Percentiles rank a stretch among this genome's conserved stretches.
Conservation (phyloP, 2,329 filamentous ascomycete genomes). For the Phyllosticta capitalensis region DNA sequence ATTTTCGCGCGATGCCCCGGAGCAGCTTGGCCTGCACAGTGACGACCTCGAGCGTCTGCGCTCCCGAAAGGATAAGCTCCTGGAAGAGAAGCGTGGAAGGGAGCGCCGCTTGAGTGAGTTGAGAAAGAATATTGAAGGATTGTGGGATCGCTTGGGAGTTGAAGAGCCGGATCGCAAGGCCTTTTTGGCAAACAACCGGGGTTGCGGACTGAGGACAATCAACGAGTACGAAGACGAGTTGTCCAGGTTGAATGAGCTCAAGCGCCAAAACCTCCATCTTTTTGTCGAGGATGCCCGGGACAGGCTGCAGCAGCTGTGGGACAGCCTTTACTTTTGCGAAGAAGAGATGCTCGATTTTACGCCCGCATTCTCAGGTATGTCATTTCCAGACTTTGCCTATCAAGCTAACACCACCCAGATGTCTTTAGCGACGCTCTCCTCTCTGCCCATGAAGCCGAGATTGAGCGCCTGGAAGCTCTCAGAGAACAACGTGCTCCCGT, state of each 20-base stretch:
- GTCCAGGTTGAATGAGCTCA: constrained; percentile 76
- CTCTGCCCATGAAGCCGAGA: constrained; percentile 89
- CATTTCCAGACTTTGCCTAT: not conserved
- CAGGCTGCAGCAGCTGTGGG: constrained; percentile 91
- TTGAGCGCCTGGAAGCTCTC: constrained; percentile 68
- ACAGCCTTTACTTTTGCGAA: constrained; percentile 85
- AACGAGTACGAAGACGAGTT: constrained; percentile 96
- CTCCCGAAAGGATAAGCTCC: constrained; percentile 67
- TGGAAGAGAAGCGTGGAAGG: constrained; percentile 79
- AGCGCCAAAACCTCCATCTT: constrained; percentile 86
- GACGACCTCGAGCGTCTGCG: constrained; percentile 70
- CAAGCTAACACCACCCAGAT: constrained; percentile 38
- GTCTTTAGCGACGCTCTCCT: constrained; percentile 94
- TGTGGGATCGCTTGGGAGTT: constrained; percentile 83
- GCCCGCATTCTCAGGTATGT: constrained; percentile 67
- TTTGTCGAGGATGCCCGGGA: constrained; percentile 92
- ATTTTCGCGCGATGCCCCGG: constrained; percentile 79
- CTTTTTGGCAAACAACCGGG: constrained; percentile 80
- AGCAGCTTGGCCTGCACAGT: constrained; percentile 86
- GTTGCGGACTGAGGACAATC: constrained; percentile 82
- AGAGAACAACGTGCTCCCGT: constrained; percentile 81
- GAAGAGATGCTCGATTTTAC: constrained; percentile 99
- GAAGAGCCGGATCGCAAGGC: constrained; percentile 73
- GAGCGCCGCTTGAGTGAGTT: constrained; percentile 72
- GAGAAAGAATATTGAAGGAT: constrained; percentile 63